Percentiles rank a stretch among this genome's conserved stretches.
These are phyloP conservation scores for Malassezia restricta DNA, from an alignment of 1,284 basidiomycete species.

Conservation along the genomic window DNA sequence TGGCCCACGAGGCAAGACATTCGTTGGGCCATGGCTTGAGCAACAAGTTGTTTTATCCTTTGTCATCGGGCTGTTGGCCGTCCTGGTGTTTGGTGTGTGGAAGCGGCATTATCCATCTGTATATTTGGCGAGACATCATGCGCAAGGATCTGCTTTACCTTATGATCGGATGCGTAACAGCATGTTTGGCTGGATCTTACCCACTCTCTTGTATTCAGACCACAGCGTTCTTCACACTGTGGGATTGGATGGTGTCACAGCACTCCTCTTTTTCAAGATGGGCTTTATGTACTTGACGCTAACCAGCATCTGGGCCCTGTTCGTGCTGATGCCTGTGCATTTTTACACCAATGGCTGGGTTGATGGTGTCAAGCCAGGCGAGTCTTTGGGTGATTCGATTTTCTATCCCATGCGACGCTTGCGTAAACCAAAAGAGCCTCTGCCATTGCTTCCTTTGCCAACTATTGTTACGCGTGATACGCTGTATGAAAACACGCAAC, in stretches of 20 bases:
- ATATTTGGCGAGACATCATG: constrained; percentile 70
- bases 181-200: constrained; percentile 87
- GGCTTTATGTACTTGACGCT: constrained; percentile 71
- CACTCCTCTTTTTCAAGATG: constrained; percentile 90
- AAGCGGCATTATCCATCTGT: constrained; percentile 76
- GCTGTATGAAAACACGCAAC: constrained; percentile 55
- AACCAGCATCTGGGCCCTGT: constrained; percentile 56
- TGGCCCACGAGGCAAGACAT: constrained; percentile 13
- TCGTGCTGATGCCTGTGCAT: constrained; percentile 45
- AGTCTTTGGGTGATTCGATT: neutral
- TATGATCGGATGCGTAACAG: constrained; percentile 62
- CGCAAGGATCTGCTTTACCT: constrained; percentile 85
- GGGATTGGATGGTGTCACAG: constrained; percentile 84
- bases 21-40: constrained; percentile 70
- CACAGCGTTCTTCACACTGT: constrained; percentile 91
- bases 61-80: constrained; percentile 64
- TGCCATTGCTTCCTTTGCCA: constrained; percentile 27
- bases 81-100: constrained; percentile 75
- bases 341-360: constrained; percentile 40
- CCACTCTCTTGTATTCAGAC: constrained; percentile 77
- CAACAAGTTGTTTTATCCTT: constrained; percentile 74
- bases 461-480: constrained; percentile 39
- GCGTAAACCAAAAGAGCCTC: constrained; percentile 17
- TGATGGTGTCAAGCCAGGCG: constrained; percentile 32
- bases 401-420: constrained; percentile 3